These are phyloP conservation scores for Colletotrichum sp. DNA, from an alignment of 2,329 filamentous ascomycete genomes.

Conservation along the genomic window DNA sequence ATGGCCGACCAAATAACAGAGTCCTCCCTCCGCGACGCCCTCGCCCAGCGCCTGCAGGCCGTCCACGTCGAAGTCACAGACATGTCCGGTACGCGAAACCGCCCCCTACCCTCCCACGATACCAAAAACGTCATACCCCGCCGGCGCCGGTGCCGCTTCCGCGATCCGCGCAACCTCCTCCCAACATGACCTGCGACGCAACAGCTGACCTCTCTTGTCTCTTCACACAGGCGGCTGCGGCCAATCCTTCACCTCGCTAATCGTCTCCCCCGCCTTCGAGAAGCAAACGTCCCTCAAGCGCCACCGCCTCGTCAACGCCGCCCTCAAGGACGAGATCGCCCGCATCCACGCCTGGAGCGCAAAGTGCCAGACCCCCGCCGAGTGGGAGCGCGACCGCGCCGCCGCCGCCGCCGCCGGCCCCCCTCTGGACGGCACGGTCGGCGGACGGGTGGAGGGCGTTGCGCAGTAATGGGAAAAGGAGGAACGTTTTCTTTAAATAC, in stretches of 20 bases:
- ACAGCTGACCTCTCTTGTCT: not conserved
- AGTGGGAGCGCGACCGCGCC: slow-evolving; percentile 74
- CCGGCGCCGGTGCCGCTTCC: not conserved
- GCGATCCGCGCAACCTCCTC: not conserved
- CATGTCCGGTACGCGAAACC: slow-evolving; percentile 75
- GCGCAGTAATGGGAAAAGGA: not conserved
- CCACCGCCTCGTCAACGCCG: slow-evolving; percentile 84
- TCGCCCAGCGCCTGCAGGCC: slow-evolving; percentile 74
- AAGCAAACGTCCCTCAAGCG: slow-evolving; percentile 80
- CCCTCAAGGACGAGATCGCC: slow-evolving; percentile 86
- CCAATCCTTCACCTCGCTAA: slow-evolving; percentile 63
- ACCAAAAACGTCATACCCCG: slow-evolving; percentile 12
- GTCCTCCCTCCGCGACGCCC: slow-evolving; percentile 69
- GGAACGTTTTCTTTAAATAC: not conserved
- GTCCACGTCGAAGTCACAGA: slow-evolving; percentile 87
- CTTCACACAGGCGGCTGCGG: slow-evolving; percentile 60
- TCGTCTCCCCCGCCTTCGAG: slow-evolving; percentile 70
- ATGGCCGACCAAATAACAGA: slow-evolving; percentile 74
- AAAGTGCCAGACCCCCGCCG: slow-evolving; percentile 89
- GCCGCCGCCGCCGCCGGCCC: slow-evolving; percentile 35
- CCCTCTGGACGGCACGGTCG: slow-evolving; percentile 48
- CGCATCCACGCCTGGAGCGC: slow-evolving; percentile 94
- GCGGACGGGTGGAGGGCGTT: slow-evolving; percentile 46
- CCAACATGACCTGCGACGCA: not conserved
- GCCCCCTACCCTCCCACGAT: not conserved